Evolutionary conservation across 441 rosid species (phyloP), one percentile per base, ranked within the genome.

Genomic region (Adansonia madagascariensis): DNA sequence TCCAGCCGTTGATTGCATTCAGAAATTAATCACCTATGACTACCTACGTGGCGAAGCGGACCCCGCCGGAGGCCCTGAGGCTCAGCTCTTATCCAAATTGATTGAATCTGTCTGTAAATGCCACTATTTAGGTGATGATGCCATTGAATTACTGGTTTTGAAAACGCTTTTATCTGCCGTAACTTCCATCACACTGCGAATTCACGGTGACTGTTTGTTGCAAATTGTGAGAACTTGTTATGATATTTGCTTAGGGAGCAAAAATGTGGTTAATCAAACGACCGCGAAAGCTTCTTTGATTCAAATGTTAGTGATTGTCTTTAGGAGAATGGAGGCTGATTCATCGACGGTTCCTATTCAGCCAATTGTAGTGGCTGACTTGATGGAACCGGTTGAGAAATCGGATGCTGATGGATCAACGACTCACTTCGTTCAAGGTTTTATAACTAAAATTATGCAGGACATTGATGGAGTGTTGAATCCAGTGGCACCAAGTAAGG

Each of bases 241-340:
- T 64, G 99, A 94, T 80, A 90, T 97, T 55, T 93, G 91, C 82
- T 78, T 97, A 59, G 98, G 90, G 52, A 93, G 98, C 79, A 93
- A 90, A 78, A 97, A 94, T 80, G 94, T 90, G 74, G 97, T 94
- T 35, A 94, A 97, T 83, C 98, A 97, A 83, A 91, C 97, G 12
- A 97, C 98, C 0, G 98, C 98, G 0, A 97, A 93, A 85, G 99
- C 98, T 7, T 97, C 99, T 0, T 80, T 97, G 84, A 89, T 97
- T 73, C 98, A 94, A 85, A 97, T 97, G 87, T 71, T 95, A 66
- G 98, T 97, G 82, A 97, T 97, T 78, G 97, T 97, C 74, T 97
- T 94, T 80, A 78, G 98, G 85, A 87, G 98, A 77, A 97, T 97
- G 98, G 99, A 97, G 87, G 99, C 99, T 0, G 99, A 97, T 83